Evolutionary conservation across 2,329 filamentous ascomycete genomes (phyloP).

Genomic region (Apiospora saccharicola): DNA sequence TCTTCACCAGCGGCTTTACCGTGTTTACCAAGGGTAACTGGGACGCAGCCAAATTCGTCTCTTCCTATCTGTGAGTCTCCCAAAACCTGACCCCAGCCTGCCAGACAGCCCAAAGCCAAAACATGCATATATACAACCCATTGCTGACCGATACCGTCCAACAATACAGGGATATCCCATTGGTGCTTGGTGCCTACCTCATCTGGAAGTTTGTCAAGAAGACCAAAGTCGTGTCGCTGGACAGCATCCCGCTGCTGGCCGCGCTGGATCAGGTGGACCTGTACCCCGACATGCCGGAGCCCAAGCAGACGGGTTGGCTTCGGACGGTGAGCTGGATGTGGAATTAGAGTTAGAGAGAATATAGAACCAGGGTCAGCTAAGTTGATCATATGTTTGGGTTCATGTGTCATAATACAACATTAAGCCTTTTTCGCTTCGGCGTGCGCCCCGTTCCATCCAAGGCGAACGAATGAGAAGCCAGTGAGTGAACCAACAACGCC

Average conservation of each 20-base stretch:
- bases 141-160: neutral
- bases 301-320: conserved; percentile 39
- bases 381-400: neutral
- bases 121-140: too few species aligned
- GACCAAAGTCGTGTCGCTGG: conserved; percentile 61
- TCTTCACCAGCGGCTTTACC: conserved; percentile 74
- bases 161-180: conserved; percentile 61
- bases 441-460: neutral
- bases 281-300: conserved; percentile 40
- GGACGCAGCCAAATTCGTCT: conserved; percentile 64
- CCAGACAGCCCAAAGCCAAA: too few species aligned
- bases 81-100: neutral
- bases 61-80: conserved; percentile 65
- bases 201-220: conserved; percentile 73
- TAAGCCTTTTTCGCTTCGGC: neutral
- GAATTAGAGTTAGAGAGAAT: conserved; percentile 25
- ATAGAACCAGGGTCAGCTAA: neutral
- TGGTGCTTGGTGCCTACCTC: conserved; percentile 62
- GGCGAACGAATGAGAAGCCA: neutral
- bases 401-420: neutral
- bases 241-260: conserved; percentile 58
- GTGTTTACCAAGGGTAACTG: conserved; percentile 68
- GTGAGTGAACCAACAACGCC: neutral
- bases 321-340: conserved; percentile 46
- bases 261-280: conserved; percentile 58